Evolutionary conservation across 225 moss, liverwort and hornwort genomes (phyloP).

Genomic region (Bryum argenteum): DNA sequence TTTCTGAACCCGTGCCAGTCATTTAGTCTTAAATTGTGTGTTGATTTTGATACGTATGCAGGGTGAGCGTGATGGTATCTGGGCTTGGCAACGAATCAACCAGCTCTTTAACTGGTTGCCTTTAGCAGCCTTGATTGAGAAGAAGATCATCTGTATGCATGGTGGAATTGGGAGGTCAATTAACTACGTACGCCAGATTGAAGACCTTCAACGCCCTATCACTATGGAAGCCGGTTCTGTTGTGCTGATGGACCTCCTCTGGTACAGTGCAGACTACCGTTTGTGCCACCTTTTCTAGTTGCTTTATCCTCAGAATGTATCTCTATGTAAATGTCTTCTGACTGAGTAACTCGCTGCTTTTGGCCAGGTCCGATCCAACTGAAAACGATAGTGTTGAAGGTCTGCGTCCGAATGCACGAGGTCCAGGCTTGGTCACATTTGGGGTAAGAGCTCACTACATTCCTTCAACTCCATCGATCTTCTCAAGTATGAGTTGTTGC

Average conservation of each 20-base stretch:
- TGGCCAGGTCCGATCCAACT: slow-evolving; percentile 93
- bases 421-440: slow-evolving; percentile 96
- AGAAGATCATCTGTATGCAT: slow-evolving; percentile 99
- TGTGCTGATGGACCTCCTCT: slow-evolving; percentile 96
- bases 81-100: slow-evolving; percentile 97
- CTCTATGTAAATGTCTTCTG: slow-evolving; percentile 5
- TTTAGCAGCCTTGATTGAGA: slow-evolving; percentile 92
- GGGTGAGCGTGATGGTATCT: slow-evolving; percentile 96
- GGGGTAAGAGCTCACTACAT: slow-evolving; percentile 54
- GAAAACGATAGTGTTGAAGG: slow-evolving; percentile 99
- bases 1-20: slow-evolving; percentile 1
- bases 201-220: slow-evolving; percentile 88
- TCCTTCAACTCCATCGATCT: too few species aligned
- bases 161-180: slow-evolving; percentile 98
- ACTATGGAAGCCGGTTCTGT: slow-evolving; percentile 99
- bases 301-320: slow-evolving; percentile 1
- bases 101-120: slow-evolving; percentile 97
- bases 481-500: neutral
- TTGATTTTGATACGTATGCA: slow-evolving; percentile 40
- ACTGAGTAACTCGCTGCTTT: slow-evolving; percentile 21
- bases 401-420: slow-evolving; percentile 91
- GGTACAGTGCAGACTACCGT: slow-evolving; percentile 48
- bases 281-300: slow-evolving; percentile 5
- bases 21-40: slow-evolving; percentile 6
- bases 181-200: slow-evolving; percentile 91